Conservation (phyloP, 208 protist species). For the Leishmania guyanensis region DNA sequence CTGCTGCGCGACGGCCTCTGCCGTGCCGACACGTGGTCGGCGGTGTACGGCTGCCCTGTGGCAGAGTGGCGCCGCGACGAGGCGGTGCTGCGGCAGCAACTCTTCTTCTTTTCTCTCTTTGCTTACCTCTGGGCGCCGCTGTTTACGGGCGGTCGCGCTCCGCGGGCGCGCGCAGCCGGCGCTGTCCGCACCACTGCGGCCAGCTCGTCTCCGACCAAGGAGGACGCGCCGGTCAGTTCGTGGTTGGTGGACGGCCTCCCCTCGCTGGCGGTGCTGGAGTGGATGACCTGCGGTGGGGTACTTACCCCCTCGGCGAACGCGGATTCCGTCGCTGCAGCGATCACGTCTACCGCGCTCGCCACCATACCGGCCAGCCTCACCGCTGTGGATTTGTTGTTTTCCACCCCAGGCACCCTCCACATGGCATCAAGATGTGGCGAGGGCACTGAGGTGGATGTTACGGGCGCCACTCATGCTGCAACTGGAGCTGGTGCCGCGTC, state of each 20-base stretch:
- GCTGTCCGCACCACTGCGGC: conserved; percentile 1
- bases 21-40: conserved; percentile 61
- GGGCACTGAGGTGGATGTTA: neutral
- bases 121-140: conserved; percentile 77
- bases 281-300: conserved; percentile 57
- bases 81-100: conserved; percentile 67
- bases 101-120: conserved; percentile 87
- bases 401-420: conserved; percentile 23
- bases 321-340: conserved; percentile 21
- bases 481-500: conserved; percentile 12
- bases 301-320: conserved; percentile 6
- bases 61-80: conserved; percentile 55
- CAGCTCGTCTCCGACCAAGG: neutral
- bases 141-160: conserved; percentile 52
- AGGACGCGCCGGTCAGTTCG: conserved; percentile 18
- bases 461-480: neutral
- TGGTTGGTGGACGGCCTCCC: conserved; percentile 42
- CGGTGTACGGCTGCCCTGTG: conserved; percentile 54
- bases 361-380: conserved; percentile 27
- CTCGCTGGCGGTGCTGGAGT: conserved; percentile 67
- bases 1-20: conserved; percentile 78
- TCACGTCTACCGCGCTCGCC: conserved; percentile 11
- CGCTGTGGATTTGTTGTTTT: conserved; percentile 32
- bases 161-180: conserved; percentile 5
- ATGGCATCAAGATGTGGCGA: conserved; percentile 13